Percentiles rank a stretch among this genome's conserved stretches.
phyloP scores from a whole-genome alignment of 495 filamentous ascomycete genomes.

The Aspergillus ellipticus region DNA sequence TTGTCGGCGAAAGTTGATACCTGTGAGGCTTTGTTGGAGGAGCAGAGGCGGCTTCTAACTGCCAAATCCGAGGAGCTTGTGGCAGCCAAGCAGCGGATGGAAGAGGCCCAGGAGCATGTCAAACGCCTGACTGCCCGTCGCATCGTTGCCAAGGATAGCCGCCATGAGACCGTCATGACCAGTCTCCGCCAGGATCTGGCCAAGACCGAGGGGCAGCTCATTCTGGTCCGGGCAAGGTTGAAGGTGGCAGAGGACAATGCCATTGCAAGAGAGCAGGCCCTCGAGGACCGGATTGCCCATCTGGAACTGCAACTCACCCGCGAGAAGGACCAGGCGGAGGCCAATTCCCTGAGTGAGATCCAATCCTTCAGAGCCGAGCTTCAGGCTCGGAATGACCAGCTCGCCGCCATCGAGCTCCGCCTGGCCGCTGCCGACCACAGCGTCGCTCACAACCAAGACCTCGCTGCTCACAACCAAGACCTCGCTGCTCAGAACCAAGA shows the following conservation, averaged over 20 bases:
- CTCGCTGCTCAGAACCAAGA: not conserved
- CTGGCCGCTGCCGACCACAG: not conserved
- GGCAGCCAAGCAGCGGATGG: not conserved
- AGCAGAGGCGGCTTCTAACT: not conserved
- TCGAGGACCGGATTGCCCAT: not conserved
- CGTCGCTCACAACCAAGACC: not conserved
- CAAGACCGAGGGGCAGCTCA: not conserved
- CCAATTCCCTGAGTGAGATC: not conserved
- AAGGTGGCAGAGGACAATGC: not conserved
- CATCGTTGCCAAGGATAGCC: not conserved
- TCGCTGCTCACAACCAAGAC: not conserved
- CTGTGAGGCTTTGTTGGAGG: not conserved
- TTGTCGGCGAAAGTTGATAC: not conserved
- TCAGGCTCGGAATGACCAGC: not conserved
- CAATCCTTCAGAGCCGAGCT: slow-evolving; percentile 2
- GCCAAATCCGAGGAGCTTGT: slow-evolving; percentile 6
- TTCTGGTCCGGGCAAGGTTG: not conserved
- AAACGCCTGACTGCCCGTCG: slow-evolving; percentile 1
- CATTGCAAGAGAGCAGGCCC: not conserved
- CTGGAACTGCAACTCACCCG: not conserved
- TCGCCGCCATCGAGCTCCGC: not conserved
- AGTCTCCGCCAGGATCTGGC: not conserved
- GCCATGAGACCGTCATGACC: not conserved
- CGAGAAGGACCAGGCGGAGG: not conserved
- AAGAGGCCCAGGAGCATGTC: slow-evolving; percentile 2